Evolutionary conservation across 225 moss, liverwort and hornwort species (phyloP).

Genomic region (Antitrichia curtipendula): DNA sequence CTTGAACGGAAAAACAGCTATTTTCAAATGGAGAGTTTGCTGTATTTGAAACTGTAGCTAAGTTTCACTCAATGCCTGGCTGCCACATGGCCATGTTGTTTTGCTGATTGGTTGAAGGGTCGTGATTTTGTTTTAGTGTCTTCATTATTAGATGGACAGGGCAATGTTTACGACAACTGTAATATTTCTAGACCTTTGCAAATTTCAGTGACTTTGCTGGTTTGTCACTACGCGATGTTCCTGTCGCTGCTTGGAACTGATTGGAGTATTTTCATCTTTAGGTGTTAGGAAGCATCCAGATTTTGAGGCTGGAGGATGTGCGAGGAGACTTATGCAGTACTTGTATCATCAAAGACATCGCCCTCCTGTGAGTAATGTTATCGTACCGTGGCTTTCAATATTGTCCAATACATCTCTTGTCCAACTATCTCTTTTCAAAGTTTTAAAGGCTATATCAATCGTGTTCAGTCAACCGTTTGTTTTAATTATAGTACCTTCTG

Average conservation of each 20-base stretch:
- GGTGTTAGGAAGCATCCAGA: conserved; percentile 64
- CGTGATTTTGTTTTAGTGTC: neutral
- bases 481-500: neutral
- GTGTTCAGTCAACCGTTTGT: neutral
- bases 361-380: conserved; percentile 52
- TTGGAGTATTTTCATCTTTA: neutral
- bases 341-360: conserved; percentile 96
- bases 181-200: neutral
- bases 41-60: neutral
- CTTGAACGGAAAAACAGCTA: neutral
- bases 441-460: neutral
- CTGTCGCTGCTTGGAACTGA: neutral
- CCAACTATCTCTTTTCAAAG: neutral
- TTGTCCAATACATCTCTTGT: neutral
- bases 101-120: neutral
- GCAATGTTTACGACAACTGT: neutral
- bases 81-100: neutral
- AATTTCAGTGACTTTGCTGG: neutral
- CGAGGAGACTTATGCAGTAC: conserved; percentile 80
- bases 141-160: neutral
- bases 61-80: neutral
- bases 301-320: conserved; percentile 74
- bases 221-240: neutral
- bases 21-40: neutral
- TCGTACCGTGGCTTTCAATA: neutral